Conservation (phyloP, 1,139 yeast genomes). For the Hemisphaericaspora xylofermentans region DNA sequence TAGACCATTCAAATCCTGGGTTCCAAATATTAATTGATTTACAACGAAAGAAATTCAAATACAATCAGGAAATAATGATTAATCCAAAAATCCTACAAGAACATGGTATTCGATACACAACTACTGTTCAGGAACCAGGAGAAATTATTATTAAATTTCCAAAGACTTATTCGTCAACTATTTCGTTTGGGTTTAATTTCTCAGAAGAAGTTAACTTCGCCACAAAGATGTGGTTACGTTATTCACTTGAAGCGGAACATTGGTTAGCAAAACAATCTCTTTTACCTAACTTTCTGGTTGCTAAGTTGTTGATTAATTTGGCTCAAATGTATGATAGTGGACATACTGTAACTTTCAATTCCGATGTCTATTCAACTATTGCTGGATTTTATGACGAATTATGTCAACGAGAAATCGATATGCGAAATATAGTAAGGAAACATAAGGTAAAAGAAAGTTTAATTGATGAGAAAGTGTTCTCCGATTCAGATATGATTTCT, state of each 20-base stretch:
- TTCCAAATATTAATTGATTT: conserved; percentile 28
- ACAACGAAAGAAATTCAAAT: conserved; percentile 12
- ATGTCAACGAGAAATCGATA: conserved; percentile 38
- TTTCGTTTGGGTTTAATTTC: conserved; percentile 56
- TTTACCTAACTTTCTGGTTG: conserved; percentile 51
- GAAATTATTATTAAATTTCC: conserved; percentile 61
- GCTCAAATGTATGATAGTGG: conserved; percentile 42
- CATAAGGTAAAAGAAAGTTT: conserved; percentile 33
- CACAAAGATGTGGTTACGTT: conserved; percentile 54
- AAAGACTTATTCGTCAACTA: conserved; percentile 45
- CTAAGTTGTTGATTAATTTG: conserved; percentile 47
- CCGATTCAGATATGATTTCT: conserved; percentile 40
- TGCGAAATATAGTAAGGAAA: conserved; percentile 37
- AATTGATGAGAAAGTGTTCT: conserved; percentile 31
- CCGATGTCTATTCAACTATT: conserved; percentile 30
- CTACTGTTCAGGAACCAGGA: conserved; percentile 57
- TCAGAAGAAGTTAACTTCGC: conserved; percentile 60
- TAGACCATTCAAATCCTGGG: conserved; percentile 21
- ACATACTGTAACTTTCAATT: conserved; percentile 26
- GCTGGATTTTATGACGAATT: conserved; percentile 30
- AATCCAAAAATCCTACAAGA: conserved; percentile 49
- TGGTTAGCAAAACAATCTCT: conserved; percentile 55
- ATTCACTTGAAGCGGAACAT: conserved; percentile 46
- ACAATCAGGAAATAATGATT: conserved; percentile 44
- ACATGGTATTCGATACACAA: conserved; percentile 46